Base-by-base conservation (phyloP, 768 basidiomycete species). In the Hydnomerulius pinastri region DNA sequence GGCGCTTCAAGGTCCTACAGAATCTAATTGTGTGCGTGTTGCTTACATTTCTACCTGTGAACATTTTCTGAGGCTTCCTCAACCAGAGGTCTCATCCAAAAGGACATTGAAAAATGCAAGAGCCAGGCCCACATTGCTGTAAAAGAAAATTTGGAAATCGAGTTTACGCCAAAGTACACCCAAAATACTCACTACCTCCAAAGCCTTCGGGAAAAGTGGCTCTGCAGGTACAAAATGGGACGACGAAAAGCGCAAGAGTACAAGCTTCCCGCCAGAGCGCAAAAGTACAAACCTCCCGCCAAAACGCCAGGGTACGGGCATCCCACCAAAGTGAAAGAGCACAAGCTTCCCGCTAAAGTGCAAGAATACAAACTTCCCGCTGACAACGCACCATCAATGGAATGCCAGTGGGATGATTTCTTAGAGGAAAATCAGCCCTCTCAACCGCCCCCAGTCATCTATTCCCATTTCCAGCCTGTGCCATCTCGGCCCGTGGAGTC, bases 131-230 rank as follows among this genome's bases (percentile, higher is more conserved):
- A 51, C 0, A 7, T 29, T 3, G 52, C 65, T 20, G 46, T 82
- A 11, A 57, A 54, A n/a, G 66, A 72, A 36, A 59, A 73, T 3
- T 56, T 77, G 7, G 46, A 53, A 4, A 54, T 78, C 4, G 82
- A 83, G 60, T 52, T 30, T 2, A 28, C 54, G 6, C 77, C 77
- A 0, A 52, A 63, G 7, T 79, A 69, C 47, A 80, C 77, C 4
- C 70, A 67, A 47, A 73, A 71, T 33, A 9, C 36, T 36, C 49
- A 54, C 8, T 68, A 69, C 49, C 60, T 50, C 6, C 10, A 52
- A 21, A 33, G 35, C 10, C 51, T 65, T 41, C 57, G 60, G 25
- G 55, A 25, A 4, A 49, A 17, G 24, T 73, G 71, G 71, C 51
- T 60, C 17, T 33, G 9, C 2, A 55, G 47, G 27, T 71, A 68